Evolutionary conservation across 108 stramenopile genomes (phyloP).

Genomic region (Chaetoceros muelleri): DNA sequence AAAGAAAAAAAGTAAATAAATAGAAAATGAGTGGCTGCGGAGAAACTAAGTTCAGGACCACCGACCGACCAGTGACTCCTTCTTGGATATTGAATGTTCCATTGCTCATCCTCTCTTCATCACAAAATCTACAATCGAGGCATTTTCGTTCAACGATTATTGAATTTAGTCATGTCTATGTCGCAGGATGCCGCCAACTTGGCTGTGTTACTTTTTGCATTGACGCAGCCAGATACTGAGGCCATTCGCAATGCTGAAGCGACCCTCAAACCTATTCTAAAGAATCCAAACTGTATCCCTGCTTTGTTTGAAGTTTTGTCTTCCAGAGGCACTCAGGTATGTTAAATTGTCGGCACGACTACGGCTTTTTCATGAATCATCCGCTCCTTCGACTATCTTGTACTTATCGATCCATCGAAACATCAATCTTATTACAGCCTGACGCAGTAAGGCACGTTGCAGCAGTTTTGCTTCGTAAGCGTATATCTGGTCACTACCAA

Average conservation of each 20-base stretch:
- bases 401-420: slow-evolving; percentile 2
- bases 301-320: slow-evolving; percentile 62
- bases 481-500: slow-evolving; percentile 64
- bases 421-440: slow-evolving; percentile 16
- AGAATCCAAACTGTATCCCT: slow-evolving; percentile 62
- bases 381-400: not conserved
- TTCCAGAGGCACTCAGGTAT: slow-evolving; percentile 37
- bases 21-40: too few species aligned
- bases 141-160: too few species aligned
- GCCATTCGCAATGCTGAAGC: slow-evolving; percentile 82
- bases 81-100: too few species aligned
- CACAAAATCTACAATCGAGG: too few species aligned
- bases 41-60: too few species aligned
- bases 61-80: too few species aligned
- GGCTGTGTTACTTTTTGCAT: slow-evolving; percentile 43
- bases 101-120: too few species aligned
- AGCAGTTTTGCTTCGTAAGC: slow-evolving; percentile 86
- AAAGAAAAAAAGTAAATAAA: too few species aligned
- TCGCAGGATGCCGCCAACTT: slow-evolving; percentile 33
- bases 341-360: slow-evolving; percentile 1
- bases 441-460: slow-evolving; percentile 84
- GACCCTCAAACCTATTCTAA: slow-evolving; percentile 79
- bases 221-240: slow-evolving; percentile 83
- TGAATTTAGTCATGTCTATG: slow-evolving; percentile 19
- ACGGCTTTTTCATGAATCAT: not conserved